A percentile compares a stretch with the other conserved stretches of the same genome.
phyloP scores from a whole-genome alignment of 805 yeast genomes.

The Ogataea saltuana region DNA sequence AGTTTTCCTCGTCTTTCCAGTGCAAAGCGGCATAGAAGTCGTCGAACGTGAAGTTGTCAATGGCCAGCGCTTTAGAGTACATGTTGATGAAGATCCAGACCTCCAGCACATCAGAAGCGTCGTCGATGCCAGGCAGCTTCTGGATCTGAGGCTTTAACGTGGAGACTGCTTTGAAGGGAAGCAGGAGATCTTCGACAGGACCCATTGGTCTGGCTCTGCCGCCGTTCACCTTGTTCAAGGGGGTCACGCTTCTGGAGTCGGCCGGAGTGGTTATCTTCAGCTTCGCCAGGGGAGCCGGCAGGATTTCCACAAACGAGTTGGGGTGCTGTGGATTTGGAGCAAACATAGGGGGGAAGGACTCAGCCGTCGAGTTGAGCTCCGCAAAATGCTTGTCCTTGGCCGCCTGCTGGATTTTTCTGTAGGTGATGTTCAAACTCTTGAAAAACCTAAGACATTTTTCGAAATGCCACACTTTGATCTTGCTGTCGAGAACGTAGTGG shows the following conservation, averaged over 20 bases:
- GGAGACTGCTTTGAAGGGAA: slow-evolving; percentile 31
- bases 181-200: slow-evolving; percentile 35
- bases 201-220: slow-evolving; percentile 16
- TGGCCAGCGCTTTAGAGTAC: slow-evolving; percentile 58
- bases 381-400: slow-evolving; percentile 21
- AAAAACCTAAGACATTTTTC: slow-evolving; percentile 58
- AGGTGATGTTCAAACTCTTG: slow-evolving; percentile 47
- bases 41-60: slow-evolving; percentile 81
- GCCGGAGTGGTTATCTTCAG: slow-evolving; percentile 15
- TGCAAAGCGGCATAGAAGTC: slow-evolving; percentile 63
- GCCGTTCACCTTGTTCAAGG: slow-evolving; percentile 10
- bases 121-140: slow-evolving; percentile 24
- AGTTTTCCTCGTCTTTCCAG: slow-evolving; percentile 45
- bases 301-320: slow-evolving; percentile 22
- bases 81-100: slow-evolving; percentile 75
- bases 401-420: slow-evolving; percentile 38
- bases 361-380: background rate
- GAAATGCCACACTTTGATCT: slow-evolving; percentile 60
- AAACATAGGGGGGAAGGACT: slow-evolving; percentile 5
- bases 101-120: slow-evolving; percentile 53
- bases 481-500: slow-evolving; percentile 43
- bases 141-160: slow-evolving; percentile 29
- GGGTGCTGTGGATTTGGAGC: slow-evolving; percentile 9
- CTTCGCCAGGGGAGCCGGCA: slow-evolving; percentile 23
- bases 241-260: slow-evolving; percentile 24